Base-by-base conservation (phyloP, 2,329 filamentous ascomycete species). In the Monosporascus sp. region DNA sequence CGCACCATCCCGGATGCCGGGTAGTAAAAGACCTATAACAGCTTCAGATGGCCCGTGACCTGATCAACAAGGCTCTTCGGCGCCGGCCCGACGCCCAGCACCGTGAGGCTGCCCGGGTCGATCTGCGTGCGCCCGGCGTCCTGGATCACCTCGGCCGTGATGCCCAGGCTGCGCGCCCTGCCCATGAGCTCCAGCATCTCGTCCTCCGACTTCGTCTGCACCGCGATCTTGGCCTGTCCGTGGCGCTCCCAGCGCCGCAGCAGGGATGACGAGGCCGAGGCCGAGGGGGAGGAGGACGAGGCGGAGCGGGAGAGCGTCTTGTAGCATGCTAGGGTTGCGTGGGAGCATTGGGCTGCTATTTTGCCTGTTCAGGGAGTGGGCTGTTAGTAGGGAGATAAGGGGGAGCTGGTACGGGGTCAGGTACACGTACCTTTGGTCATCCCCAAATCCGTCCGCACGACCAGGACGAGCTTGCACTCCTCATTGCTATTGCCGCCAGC, bases 51-150 rank as follows among this genome's bases (percentile, higher is more conserved):
- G 6, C 67, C 66, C 2, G 67, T 69, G 56, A 99, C 84, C 70
- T 87, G 75, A 69, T 99, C 90, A 48, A 99, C 85, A 52, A 92
- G 75, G 63, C 89, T 92, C 77, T 88, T 92, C 0, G 93, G 93
- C 25, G 87, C 93, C 2, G 85, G 85, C 0, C 85, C 85, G 50
- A 93, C 84, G 1, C 94, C 94, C 49, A 99, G 75, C 43, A 99
- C 94, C 0, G 94, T 99, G 69, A 90, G 81, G 70, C 91, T 97
- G 18, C 94, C 93, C 44, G 88, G 85, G 50, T 91, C 92, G 70
- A 99, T 97, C 81, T 99, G 94, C 46, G 94, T 99, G 56, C 94
- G 83, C 15, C 94, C 94, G n/a, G 94, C 94, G 72, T 99, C 94
- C 65, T 89, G 86, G 60, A 99, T 93, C 50, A 96, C 85, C 69